Conservation (phyloP, 805 yeast species). For the Diddensiella transvaalensis region DNA sequence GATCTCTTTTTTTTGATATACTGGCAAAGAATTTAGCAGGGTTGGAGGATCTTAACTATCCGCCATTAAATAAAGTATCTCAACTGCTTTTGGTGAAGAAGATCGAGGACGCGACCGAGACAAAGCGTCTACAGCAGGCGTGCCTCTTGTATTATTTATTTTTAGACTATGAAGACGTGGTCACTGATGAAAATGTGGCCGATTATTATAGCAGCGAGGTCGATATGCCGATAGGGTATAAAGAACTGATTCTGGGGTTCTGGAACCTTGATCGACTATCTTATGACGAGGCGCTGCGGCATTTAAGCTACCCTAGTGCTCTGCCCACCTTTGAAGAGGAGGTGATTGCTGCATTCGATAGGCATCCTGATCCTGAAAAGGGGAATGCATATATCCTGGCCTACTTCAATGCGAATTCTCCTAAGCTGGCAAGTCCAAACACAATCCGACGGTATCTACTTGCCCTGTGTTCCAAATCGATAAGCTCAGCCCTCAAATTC, state of each 20-base stretch:
- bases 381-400: slow-evolving; percentile 10
- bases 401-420: slow-evolving; percentile 14
- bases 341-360: slow-evolving; percentile 10
- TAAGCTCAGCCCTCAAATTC: slow-evolving; percentile 17
- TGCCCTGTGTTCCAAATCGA: slow-evolving; percentile 15
- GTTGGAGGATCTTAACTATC: slow-evolving; percentile 18
- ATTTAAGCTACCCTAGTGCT: slow-evolving; percentile 20
- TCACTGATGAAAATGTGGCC: slow-evolving; percentile 16
- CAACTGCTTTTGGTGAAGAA: slow-evolving; percentile 11
- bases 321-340: slow-evolving; percentile 15
- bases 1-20: slow-evolving; percentile 20
- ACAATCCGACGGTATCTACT: slow-evolving; percentile 12
- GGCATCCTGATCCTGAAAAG: not conserved
- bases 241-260: slow-evolving; percentile 19
- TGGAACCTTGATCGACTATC: slow-evolving; percentile 22
- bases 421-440: slow-evolving; percentile 9
- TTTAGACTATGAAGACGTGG: slow-evolving; percentile 17
- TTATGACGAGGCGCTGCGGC: slow-evolving; percentile 13
- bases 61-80: slow-evolving; percentile 16
- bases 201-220: slow-evolving; percentile 21
- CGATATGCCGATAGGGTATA: slow-evolving; percentile 19
- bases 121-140: slow-evolving; percentile 16
- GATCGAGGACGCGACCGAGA: slow-evolving; percentile 9
- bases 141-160: slow-evolving; percentile 21
- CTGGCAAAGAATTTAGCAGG: slow-evolving; percentile 13